Evolutionary conservation across 2,329 filamentous ascomycete genomes (phyloP).

Genomic region (Clarireedia monteithiana): DNA sequence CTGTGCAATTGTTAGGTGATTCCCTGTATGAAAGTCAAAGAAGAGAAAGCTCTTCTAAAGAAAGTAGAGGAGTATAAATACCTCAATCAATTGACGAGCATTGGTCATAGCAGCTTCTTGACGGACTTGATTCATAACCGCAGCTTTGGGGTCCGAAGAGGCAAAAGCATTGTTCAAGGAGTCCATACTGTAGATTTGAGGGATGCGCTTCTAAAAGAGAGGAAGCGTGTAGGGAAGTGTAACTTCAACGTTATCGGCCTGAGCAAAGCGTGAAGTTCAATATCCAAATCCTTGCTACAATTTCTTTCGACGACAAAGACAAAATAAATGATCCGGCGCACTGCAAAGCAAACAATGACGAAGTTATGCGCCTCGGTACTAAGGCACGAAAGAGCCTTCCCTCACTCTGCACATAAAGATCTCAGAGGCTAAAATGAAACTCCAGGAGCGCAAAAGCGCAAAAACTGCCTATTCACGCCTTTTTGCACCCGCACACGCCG

Average conservation of each 20-base stretch:
- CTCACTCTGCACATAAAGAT: too few relatives aligned
- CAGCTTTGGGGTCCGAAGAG: slow-evolving; percentile 24
- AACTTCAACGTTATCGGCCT: not conserved
- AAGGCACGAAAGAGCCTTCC: not conserved
- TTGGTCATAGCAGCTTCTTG: slow-evolving; percentile 58
- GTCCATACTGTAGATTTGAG: not conserved
- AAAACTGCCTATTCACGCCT: not conserved
- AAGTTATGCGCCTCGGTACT: not conserved
- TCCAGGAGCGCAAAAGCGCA: not conserved
- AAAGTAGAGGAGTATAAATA: slow-evolving; percentile 31
- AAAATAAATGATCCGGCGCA: too few relatives aligned
- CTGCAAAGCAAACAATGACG: not conserved
- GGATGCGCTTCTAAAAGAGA: not conserved
- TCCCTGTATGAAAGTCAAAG: slow-evolving; percentile 35
- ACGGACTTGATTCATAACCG: slow-evolving; percentile 46
- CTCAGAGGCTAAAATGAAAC: not conserved
- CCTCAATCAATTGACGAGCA: slow-evolving; percentile 62
- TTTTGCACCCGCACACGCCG: not conserved
- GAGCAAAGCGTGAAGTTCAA: not conserved
- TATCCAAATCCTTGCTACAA: not conserved
- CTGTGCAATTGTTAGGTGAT: slow-evolving; percentile 42
- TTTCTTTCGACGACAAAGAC: not conserved
- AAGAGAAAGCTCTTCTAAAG: not conserved
- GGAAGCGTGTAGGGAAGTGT: not conserved
- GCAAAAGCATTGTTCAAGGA: slow-evolving; percentile 1